phyloP scores from a whole-genome alignment of 257 asterid genomes.

The Nyctanthes arbortristis region DNA sequence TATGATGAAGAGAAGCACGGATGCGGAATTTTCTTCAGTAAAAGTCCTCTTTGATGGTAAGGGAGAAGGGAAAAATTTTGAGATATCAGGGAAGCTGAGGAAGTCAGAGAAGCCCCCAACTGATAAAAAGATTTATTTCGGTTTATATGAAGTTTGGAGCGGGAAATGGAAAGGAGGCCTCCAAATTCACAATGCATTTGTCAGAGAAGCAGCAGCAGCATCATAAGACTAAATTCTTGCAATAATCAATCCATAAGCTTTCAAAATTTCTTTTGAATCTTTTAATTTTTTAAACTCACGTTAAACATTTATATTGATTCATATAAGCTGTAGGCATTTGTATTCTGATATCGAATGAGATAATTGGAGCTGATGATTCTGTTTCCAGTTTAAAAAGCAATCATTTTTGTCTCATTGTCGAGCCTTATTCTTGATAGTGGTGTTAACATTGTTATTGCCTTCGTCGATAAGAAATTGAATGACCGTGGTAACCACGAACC shows the following conservation, averaged over 20 bases:
- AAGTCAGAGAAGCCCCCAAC: neutral
- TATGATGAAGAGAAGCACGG: slow-evolving; percentile 47
- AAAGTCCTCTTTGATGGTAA: slow-evolving; percentile 20
- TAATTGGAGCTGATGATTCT: no score
- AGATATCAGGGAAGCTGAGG: slow-evolving; percentile 16
- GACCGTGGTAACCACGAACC: no score
- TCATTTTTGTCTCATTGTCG: no score
- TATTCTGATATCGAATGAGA: no score
- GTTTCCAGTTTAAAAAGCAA: neutral
- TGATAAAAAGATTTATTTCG: slow-evolving; percentile 32
- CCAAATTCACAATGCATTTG: slow-evolving; percentile 21
- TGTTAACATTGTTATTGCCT: no score
- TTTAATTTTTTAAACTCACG: neutral
- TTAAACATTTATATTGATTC: no score
- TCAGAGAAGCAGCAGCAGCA: slow-evolving; percentile 25
- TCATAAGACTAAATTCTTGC: neutral
- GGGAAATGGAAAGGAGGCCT: slow-evolving; percentile 28
- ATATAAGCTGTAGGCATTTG: neutral
- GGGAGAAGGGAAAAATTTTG: slow-evolving; percentile 5
- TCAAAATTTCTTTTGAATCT: no score
- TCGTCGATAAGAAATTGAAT: no score
- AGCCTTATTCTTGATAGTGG: no score
- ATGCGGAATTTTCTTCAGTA: slow-evolving; percentile 24
- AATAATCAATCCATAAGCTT: no score
- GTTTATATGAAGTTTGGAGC: slow-evolving; percentile 29